A percentile compares a stretch with the other conserved stretches of the same genome.
These are phyloP conservation scores for Cyberlindnera subsufficiens DNA, from an alignment of 805 yeast species.

Conservation along the genomic window DNA sequence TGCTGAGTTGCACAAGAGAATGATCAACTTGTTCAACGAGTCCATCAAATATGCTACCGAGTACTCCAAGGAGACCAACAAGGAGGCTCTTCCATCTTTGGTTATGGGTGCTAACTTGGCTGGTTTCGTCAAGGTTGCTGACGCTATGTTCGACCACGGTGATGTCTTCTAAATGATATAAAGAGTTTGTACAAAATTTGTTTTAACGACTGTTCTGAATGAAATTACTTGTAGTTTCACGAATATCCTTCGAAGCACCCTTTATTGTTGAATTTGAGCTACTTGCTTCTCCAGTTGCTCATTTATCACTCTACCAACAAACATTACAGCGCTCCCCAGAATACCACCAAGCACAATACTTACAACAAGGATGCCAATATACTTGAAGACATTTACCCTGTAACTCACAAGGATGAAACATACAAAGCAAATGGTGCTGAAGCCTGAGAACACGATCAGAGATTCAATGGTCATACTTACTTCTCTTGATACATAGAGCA, in stretches of 20 bases:
- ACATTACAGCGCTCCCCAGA: conserved; percentile 7
- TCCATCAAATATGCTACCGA: conserved; percentile 83
- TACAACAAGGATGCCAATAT: conserved; percentile 10
- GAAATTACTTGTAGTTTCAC: background rate
- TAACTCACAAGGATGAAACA: conserved; percentile 5
- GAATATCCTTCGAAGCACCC: no score
- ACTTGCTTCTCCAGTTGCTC: background rate
- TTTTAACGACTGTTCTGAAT: conserved; percentile 2
- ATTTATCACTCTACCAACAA: conserved; percentile 4
- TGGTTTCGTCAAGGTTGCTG: conserved; percentile 97
- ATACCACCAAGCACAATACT: conserved; percentile 3
- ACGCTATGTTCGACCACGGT: conserved; percentile 97
- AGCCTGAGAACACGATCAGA: conserved; percentile 1
- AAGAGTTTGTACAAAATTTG: background rate
- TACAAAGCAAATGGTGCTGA: conserved; percentile 4
- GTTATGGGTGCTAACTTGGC: conserved; percentile 99
- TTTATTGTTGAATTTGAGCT: no score
- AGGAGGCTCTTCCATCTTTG: conserved; percentile 79
- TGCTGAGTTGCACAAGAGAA: conserved; percentile 80
- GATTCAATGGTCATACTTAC: conserved; percentile 2
- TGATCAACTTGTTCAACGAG: conserved; percentile 88
- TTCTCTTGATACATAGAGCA: conserved; percentile 6
- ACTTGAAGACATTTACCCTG: conserved; percentile 11
- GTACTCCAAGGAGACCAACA: conserved; percentile 65
- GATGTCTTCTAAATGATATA: conserved; percentile 40